These are phyloP conservation scores for Ogataea populi-albae DNA, from an alignment of 805 yeast species.

Conservation along the genomic window DNA sequence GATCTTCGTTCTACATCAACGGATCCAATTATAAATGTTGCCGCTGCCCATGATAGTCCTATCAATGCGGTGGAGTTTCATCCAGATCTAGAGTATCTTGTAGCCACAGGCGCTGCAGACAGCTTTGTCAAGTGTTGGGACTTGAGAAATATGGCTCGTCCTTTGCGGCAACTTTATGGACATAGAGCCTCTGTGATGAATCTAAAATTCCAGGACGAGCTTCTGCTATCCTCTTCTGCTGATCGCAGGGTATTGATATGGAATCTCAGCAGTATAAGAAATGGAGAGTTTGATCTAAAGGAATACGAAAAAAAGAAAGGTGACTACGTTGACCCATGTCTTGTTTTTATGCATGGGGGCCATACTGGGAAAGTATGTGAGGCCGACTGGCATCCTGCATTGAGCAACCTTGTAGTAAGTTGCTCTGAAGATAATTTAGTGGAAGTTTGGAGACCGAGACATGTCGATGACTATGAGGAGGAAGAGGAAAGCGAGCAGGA, in stretches of 20 bases:
- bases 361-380: slow-evolving; percentile 71
- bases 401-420: slow-evolving; percentile 58
- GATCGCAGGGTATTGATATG: slow-evolving; percentile 74
- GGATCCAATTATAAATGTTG: slow-evolving; percentile 43
- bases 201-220: slow-evolving; percentile 47
- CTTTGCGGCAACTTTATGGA: slow-evolving; percentile 65
- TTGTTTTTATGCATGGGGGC: slow-evolving; percentile 81
- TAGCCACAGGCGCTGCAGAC: slow-evolving; percentile 80
- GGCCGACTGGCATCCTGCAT: slow-evolving; percentile 61
- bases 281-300: slow-evolving; percentile 52
- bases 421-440: slow-evolving; percentile 74
- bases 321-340: slow-evolving; percentile 70
- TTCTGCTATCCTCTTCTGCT: slow-evolving; percentile 54
- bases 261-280: slow-evolving; percentile 63
- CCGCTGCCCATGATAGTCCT: slow-evolving; percentile 54
- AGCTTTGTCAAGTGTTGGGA: slow-evolving; percentile 75
- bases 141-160: slow-evolving; percentile 55
- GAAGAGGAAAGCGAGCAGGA: slow-evolving; percentile 41
- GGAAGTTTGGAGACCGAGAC: slow-evolving; percentile 73
- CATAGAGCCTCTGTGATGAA: slow-evolving; percentile 57
- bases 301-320: slow-evolving; percentile 51
- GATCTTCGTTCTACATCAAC: slow-evolving; percentile 46
- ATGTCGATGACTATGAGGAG: slow-evolving; percentile 37
- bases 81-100: slow-evolving; percentile 48
- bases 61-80: slow-evolving; percentile 70